phyloP scores from a whole-genome alignment of 2,329 filamentous ascomycete genomes.

The Diaporthe sp. region DNA sequence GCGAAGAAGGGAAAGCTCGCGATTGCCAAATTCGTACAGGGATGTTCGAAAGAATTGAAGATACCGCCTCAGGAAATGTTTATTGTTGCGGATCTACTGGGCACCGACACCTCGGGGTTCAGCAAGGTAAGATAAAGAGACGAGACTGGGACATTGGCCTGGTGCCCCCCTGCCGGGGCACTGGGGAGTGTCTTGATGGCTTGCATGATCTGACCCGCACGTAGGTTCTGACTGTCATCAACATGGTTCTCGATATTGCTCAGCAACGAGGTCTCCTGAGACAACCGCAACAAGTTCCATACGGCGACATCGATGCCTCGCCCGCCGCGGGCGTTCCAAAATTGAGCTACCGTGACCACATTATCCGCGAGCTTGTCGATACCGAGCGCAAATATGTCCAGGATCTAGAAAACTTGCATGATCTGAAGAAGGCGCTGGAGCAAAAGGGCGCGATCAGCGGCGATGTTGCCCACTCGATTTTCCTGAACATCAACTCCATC shows the following conservation, averaged over 20 bases:
- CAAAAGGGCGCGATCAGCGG: constrained; percentile 90
- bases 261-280: constrained; percentile 81
- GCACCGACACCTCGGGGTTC: constrained; percentile 96
- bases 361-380: constrained; percentile 91
- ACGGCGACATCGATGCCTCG: constrained; percentile 49
- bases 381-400: constrained; percentile 98
- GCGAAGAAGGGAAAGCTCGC: constrained; percentile 87
- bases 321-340: constrained; percentile 71
- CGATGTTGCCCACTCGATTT: constrained; percentile 93
- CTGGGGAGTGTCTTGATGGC: constrained; percentile 4
- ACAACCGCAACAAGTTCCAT: constrained; percentile 64
- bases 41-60: constrained; percentile 85
- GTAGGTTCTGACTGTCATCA: constrained; percentile 90
- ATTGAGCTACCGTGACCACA: constrained; percentile 84
- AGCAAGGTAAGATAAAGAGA: constrained; percentile 76
- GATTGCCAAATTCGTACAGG: constrained; percentile 92
- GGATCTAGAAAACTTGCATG: constrained; percentile 93
- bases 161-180: neutral
- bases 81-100: constrained; percentile 90
- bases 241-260: constrained; percentile 89
- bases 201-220: constrained; percentile 17
- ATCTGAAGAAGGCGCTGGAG: constrained; percentile 90
- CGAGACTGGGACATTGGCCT: neutral
- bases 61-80: constrained; percentile 89
- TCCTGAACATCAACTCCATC: constrained; percentile 94